These are phyloP conservation scores for Phytophthora cryptogea DNA, from an alignment of 352 stramenopile species.

Conservation along the genomic window DNA sequence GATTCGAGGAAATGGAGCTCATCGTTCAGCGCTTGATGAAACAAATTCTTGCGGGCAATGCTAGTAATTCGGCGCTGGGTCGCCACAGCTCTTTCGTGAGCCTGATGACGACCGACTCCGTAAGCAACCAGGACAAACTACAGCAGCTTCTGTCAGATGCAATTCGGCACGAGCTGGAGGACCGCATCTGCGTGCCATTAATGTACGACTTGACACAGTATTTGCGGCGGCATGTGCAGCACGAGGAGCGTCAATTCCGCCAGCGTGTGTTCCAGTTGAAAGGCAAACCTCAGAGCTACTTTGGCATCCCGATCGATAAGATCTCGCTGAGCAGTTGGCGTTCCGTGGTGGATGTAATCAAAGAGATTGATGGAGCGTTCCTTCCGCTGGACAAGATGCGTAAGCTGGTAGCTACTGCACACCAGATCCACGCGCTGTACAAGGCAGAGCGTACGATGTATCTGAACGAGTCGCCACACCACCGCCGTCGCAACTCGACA, in stretches of 20 bases:
- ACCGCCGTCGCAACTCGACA: constrained; percentile 52
- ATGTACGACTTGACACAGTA: constrained; percentile 61
- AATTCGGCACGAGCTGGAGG: constrained; percentile 84
- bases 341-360: constrained; percentile 70
- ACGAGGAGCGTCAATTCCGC: constrained; percentile 79
- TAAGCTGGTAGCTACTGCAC: constrained; percentile 71
- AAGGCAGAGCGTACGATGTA: constrained; percentile 63
- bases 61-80: constrained; percentile 19
- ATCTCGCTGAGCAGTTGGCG: constrained; percentile 82
- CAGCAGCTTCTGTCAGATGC: constrained; percentile 80
- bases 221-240: constrained; percentile 50
- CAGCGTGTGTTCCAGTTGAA: constrained; percentile 66
- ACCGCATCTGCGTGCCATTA: constrained; percentile 78
- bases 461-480: constrained; percentile 27
- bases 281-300: constrained; percentile 81
- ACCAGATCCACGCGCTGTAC: constrained; percentile 78
- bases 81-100: constrained; percentile 76
- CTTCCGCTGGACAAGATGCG: constrained; percentile 85
- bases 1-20: constrained; percentile 75
- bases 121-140: constrained; percentile 76
- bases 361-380: constrained; percentile 84
- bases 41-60: constrained; percentile 27
- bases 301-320: constrained; percentile 79
- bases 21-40: constrained; percentile 72
- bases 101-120: constrained; percentile 55